phyloP scores from a whole-genome alignment of 768 basidiomycete genomes.

The Lanmaoa rubissima region DNA sequence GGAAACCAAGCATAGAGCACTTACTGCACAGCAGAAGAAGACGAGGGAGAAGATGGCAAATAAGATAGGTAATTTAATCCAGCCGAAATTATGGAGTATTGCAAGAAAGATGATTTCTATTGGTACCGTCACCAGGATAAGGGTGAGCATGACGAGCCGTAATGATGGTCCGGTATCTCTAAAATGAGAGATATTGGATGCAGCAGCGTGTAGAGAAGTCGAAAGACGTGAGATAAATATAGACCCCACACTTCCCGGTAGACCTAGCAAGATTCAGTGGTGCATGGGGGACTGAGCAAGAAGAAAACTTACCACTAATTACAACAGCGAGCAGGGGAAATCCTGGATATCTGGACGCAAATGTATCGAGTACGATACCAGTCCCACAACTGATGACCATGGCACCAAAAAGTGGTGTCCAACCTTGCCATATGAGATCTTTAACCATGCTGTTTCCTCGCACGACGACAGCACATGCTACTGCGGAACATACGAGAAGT shows the following conservation, averaged over 20 bases:
- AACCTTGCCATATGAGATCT: constrained; percentile 77
- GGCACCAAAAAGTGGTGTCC: constrained; percentile 87
- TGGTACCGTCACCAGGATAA: constrained; percentile 76
- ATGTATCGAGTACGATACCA: constrained; percentile 88
- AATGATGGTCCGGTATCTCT: constrained; percentile 35
- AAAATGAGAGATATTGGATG: constrained; percentile 5
- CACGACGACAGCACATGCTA: constrained; percentile 53
- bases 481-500: constrained; percentile 47
- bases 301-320: constrained; percentile 63
- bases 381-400: constrained; percentile 87
- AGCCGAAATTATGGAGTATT: constrained; percentile 64
- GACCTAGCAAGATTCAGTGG: constrained; percentile 40
- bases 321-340: constrained; percentile 87
- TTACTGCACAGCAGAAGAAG: constrained; percentile 76
- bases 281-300: neutral
- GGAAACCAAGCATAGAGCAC: constrained; percentile 30
- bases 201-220: constrained; percentile 70
- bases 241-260: constrained; percentile 88
- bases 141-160: constrained; percentile 59
- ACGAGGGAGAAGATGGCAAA: constrained; percentile 67
- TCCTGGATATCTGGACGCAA: constrained; percentile 83
- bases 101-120: constrained; percentile 74
- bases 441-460: constrained; percentile 66
- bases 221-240: constrained; percentile 91
- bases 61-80: constrained; percentile 68